A percentile compares a stretch with the other conserved stretches of the same genome.
These are phyloP conservation scores for Xylaria curta DNA, from an alignment of 495 filamentous ascomycete genomes.

Conservation along the genomic window DNA sequence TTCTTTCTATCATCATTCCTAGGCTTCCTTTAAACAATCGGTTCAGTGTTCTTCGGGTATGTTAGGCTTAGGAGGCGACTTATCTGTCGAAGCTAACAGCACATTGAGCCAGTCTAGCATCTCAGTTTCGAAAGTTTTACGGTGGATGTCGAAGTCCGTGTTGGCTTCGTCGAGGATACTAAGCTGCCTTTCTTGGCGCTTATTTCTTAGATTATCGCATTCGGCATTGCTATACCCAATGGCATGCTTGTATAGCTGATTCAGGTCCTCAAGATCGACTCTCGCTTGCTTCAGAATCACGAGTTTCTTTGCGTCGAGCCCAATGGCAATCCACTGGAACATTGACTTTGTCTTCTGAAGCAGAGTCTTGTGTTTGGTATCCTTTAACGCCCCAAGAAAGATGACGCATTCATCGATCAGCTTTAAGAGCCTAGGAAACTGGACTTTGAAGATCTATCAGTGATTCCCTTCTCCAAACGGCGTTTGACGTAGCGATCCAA, in stretches of 20 bases:
- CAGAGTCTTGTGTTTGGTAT: neutral
- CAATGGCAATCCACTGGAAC: conserved; percentile 22
- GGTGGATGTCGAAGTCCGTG: neutral
- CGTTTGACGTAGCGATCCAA: neutral
- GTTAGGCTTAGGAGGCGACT: neutral
- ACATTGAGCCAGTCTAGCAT: neutral
- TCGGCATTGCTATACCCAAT: neutral
- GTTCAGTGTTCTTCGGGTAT: neutral
- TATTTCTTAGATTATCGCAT: neutral
- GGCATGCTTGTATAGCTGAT: neutral
- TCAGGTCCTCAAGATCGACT: neutral
- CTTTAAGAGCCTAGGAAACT: conserved; percentile 16
- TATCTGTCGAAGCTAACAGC: conserved; percentile 7
- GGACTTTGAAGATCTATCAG: neutral
- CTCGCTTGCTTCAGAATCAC: neutral
- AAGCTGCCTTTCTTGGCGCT: neutral
- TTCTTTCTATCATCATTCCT: neutral
- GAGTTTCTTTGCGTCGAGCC: conserved; percentile 26
- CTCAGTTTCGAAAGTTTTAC: neutral
- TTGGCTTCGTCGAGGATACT: neutral
- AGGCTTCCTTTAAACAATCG: neutral
- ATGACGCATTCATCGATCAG: conserved; percentile 26
- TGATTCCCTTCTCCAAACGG: neutral
- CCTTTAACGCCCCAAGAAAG: conserved; percentile 30
- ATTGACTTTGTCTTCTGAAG: conserved; percentile 13